Evolutionary conservation across 2,329 filamentous ascomycete species (phyloP).

Genomic region (Fusarium sp.): DNA sequence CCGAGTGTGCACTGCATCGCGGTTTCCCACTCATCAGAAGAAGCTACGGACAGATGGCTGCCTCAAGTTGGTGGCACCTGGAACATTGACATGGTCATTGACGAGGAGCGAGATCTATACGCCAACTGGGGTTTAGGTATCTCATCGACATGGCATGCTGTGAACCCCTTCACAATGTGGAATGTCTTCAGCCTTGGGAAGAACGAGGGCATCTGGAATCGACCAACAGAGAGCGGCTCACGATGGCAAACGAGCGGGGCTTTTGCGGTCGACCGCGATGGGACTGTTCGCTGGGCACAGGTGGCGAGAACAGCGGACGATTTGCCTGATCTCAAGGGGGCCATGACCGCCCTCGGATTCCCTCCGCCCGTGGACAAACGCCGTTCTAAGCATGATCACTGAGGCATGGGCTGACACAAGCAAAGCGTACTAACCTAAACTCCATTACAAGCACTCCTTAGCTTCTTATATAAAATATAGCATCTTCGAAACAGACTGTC

Average conservation of each 20-base stretch:
- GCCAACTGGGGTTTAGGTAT: constrained; percentile 74
- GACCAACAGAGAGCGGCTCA: constrained; percentile 72
- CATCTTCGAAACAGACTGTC: background rate
- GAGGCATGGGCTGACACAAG: background rate
- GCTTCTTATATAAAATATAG: background rate
- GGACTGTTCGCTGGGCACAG: constrained; percentile 50
- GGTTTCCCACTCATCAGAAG: constrained; percentile 68
- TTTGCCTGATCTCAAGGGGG: constrained; percentile 49
- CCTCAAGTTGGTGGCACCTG: constrained; percentile 66
- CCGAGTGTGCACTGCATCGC: constrained; percentile 68
- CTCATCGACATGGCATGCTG: constrained; percentile 70
- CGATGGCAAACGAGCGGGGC: constrained; percentile 77
- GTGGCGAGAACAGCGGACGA: constrained; percentile 49
- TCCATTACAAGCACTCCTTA: background rate
- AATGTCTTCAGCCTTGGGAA: constrained; percentile 68
- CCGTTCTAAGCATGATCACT: constrained; percentile 2
- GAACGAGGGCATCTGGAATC: constrained; percentile 74
- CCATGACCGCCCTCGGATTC: constrained; percentile 45
- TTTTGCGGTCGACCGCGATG: constrained; percentile 62
- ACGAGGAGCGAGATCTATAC: constrained; percentile 70
- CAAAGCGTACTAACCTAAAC: background rate
- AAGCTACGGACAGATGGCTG: constrained; percentile 69
- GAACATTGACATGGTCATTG: constrained; percentile 69
- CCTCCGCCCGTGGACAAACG: constrained; percentile 12
- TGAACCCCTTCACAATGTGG: constrained; percentile 69